Conservation (phyloP, 2,329 filamentous ascomycete species). For the Aspergillus glaucus region DNA sequence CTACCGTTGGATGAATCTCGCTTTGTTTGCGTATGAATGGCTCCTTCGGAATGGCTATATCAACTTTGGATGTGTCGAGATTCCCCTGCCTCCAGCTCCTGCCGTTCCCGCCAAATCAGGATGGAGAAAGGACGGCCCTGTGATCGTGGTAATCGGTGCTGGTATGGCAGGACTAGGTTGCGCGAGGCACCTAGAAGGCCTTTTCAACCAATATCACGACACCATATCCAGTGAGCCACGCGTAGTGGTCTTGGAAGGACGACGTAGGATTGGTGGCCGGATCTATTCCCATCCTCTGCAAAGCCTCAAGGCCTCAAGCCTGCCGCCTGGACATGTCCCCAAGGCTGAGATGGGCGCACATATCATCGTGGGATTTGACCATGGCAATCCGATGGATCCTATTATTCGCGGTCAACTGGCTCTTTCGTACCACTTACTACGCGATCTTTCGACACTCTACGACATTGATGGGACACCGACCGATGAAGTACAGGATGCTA, state of each 20-base stretch:
- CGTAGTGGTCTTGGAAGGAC: slow-evolving; percentile 78
- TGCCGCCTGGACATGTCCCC: slow-evolving; percentile 53
- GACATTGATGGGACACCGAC: slow-evolving; percentile 62
- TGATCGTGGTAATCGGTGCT: slow-evolving; percentile 80
- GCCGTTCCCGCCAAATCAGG: slow-evolving; percentile 33
- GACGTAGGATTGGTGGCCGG: slow-evolving; percentile 79
- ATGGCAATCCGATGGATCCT: slow-evolving; percentile 87
- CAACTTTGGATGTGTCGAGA: slow-evolving; percentile 85
- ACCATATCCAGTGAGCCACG: slow-evolving; percentile 57
- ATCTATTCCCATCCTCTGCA: slow-evolving; percentile 76
- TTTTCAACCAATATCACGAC: slow-evolving; percentile 73
- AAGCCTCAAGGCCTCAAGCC: slow-evolving; percentile 51
- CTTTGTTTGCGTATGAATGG: slow-evolving; percentile 88
- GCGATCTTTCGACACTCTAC: slow-evolving; percentile 78
- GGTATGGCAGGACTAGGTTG: slow-evolving; percentile 92
- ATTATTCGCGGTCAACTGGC: slow-evolving; percentile 86
- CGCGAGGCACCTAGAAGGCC: slow-evolving; percentile 80
- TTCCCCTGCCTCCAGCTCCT: slow-evolving; percentile 46
- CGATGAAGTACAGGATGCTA: slow-evolving; percentile 67
- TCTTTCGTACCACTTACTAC: slow-evolving; percentile 75
- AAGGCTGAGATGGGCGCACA: slow-evolving; percentile 97
- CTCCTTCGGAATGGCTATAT: slow-evolving; percentile 85
- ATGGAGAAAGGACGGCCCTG: slow-evolving; percentile 54
- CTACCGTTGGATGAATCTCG: slow-evolving; percentile 78
- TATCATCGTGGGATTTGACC: slow-evolving; percentile 95